Conservation (phyloP, 2,329 filamentous ascomycete species). For the Aspergillus carbonarius region DNA sequence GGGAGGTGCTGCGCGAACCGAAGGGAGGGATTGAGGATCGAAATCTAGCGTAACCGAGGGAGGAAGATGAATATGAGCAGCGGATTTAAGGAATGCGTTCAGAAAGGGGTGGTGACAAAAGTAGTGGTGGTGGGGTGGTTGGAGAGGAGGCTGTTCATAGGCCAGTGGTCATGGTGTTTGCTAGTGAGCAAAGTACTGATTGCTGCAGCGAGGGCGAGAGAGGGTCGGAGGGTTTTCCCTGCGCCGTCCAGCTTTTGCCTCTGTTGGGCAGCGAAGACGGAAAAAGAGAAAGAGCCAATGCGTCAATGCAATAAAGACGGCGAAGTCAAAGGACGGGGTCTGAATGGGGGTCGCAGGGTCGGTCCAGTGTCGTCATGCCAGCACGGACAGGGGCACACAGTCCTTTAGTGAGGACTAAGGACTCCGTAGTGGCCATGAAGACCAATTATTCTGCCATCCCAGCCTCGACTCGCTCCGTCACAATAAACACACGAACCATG, state of each 20-base stretch:
- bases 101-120: constrained; percentile 15
- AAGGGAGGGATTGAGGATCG: constrained; percentile 8
- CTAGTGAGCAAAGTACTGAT: background rate
- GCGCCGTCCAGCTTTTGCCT: background rate
- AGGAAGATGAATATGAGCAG: constrained; percentile 16
- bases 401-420: background rate
- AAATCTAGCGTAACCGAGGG: constrained; percentile 11
- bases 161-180: constrained; percentile 15
- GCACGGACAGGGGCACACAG: constrained; percentile 4
- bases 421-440: background rate
- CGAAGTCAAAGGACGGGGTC: too few species aligned
- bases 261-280: constrained; percentile 8
- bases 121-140: background rate
- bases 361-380: constrained; percentile 12
- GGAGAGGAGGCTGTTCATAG: constrained; percentile 19
- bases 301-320: background rate
- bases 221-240: constrained; percentile 8
- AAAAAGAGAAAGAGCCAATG: constrained; percentile 2
- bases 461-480: background rate
- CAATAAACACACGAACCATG: constrained; percentile 21
- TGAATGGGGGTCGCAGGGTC: background rate
- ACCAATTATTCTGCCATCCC: background rate
- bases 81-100: constrained; percentile 15
- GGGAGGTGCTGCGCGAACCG: constrained; percentile 3
- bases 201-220: background rate